Evolutionary conservation across 371 early-diverging fungal species (phyloP).

Genomic region (Mycotypha africana): DNA sequence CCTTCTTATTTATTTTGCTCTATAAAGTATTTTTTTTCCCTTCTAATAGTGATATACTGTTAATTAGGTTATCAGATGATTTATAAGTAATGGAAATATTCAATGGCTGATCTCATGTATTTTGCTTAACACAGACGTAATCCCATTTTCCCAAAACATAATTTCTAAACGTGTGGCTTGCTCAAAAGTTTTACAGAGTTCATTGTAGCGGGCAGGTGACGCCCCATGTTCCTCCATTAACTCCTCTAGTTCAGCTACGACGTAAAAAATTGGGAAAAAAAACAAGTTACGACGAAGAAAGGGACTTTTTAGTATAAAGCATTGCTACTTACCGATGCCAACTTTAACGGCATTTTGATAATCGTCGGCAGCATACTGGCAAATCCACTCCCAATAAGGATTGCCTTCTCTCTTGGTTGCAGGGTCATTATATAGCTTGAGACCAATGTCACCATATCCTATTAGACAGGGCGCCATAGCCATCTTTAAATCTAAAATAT

Average conservation of each 20-base stretch:
- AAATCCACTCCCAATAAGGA: slow-evolving; percentile 81
- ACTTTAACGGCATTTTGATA: slow-evolving; percentile 62
- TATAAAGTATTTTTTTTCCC: not conserved
- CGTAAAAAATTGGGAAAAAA: too few species aligned
- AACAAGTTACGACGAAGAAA: not conserved
- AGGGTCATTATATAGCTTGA: slow-evolving; percentile 57
- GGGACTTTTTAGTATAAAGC: not conserved
- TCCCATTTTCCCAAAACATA: slow-evolving; percentile 76
- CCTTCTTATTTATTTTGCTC: too few species aligned
- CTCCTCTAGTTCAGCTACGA: slow-evolving; percentile 40
- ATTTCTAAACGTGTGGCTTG: slow-evolving; percentile 66
- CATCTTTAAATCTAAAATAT: slow-evolving; percentile 66
- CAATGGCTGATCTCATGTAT: too few species aligned
- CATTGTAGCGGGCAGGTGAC: slow-evolving; percentile 45
- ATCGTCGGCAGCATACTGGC: slow-evolving; percentile 58
- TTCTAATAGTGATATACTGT: too few species aligned
- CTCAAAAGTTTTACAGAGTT: slow-evolving; percentile 63
- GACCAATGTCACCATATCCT: slow-evolving; percentile 82
- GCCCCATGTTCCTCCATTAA: slow-evolving; percentile 49
- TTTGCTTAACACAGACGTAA: too few species aligned
- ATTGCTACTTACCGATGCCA: slow-evolving; percentile 44
- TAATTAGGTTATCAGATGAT: too few species aligned
- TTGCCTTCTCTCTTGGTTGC: slow-evolving; percentile 66
- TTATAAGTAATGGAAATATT: too few species aligned
- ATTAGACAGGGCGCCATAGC: slow-evolving; percentile 80